Conservation (phyloP, 176 grass and related monocot species). For the Avena eriantha region DNA sequence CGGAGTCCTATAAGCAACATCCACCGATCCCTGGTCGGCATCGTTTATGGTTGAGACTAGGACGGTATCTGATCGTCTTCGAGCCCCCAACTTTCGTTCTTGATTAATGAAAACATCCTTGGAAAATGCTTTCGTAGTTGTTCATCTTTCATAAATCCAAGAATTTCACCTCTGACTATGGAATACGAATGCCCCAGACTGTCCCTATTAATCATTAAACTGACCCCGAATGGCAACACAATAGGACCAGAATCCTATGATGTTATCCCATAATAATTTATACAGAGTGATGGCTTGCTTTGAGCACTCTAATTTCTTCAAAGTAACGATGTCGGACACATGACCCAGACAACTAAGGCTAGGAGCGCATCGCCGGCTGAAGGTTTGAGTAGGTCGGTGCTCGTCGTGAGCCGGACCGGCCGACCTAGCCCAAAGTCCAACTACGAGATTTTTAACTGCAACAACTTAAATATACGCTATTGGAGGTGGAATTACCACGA, state of each 20-base stretch:
- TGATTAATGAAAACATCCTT: conserved; percentile 65
- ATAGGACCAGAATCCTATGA: conserved; percentile 32
- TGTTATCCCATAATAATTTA: conserved; percentile 63
- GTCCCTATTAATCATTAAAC: conserved; percentile 44
- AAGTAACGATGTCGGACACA: not conserved
- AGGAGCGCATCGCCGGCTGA: too few relatives aligned
- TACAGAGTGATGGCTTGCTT: conserved; percentile 45
- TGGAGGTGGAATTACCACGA: too few relatives aligned
- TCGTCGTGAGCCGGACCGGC: not conserved
- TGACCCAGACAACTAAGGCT: not conserved
- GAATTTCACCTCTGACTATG: too few relatives aligned
- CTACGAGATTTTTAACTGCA: too few relatives aligned
- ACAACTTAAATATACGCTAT: too few relatives aligned
- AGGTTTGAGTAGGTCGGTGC: too few relatives aligned
- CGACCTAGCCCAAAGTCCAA: too few relatives aligned
- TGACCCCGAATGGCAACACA: too few relatives aligned
- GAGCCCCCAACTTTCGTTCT: conserved; percentile 43
- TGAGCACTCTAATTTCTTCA: conserved; percentile 39
- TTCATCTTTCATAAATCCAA: not conserved
- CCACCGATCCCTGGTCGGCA: conserved; percentile 61
- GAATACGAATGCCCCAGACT: conserved; percentile 62
- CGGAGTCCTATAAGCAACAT: conserved; percentile 79
- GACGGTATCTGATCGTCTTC: conserved; percentile 76
- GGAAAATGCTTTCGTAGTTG: conserved; percentile 57
- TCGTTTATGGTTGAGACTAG: conserved; percentile 61